phyloP scores from a whole-genome alignment of 805 yeast genomes.

The Teunomyces tritomae region DNA sequence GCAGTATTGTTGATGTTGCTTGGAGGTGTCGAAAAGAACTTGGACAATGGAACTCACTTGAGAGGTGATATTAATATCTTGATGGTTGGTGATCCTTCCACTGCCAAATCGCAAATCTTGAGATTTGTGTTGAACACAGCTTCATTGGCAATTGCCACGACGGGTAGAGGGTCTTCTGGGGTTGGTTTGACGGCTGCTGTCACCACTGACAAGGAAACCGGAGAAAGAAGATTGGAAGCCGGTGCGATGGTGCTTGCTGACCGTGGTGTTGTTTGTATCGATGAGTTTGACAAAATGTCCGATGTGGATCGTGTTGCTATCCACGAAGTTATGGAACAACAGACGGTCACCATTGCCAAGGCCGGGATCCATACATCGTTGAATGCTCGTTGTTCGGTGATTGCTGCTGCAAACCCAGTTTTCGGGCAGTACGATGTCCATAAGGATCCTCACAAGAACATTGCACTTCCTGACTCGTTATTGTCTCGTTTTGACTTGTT shows the following conservation, averaged over 20 bases:
- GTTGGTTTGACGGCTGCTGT: constrained; percentile 99
- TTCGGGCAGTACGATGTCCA: constrained; percentile 95
- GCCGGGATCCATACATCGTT: constrained; percentile 97
- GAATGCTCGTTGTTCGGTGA: constrained; percentile 93
- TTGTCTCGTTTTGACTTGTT: constrained; percentile 94
- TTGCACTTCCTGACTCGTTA: constrained; percentile 94
- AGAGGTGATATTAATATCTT: constrained; percentile 96
- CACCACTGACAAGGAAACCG: constrained; percentile 93
- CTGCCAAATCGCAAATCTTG: constrained; percentile 94
- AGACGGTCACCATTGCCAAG: constrained; percentile 95
- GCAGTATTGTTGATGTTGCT: constrained; percentile 87
- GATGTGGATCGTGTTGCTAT: constrained; percentile 96
- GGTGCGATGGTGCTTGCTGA: constrained; percentile 99
- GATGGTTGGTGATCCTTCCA: constrained; percentile 98
- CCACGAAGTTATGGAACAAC: constrained; percentile 99
- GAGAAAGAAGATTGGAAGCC: constrained; percentile 93
- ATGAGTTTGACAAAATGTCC: constrained; percentile 97
- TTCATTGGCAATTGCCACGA: constrained; percentile 91
- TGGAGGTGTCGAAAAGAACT: constrained; percentile 92
- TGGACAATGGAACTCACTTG: constrained; percentile 92
- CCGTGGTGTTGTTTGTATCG: constrained; percentile 95
- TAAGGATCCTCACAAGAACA: constrained; percentile 94
- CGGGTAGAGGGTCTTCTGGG: constrained; percentile 99
- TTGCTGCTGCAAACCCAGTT: constrained; percentile 97
- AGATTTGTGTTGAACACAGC: constrained; percentile 95